A percentile compares a stretch with the other conserved stretches of the same genome.
Conservation (phyloP, 2,329 filamentous ascomycete genomes). For the Colletotrichum destructivum region DNA sequence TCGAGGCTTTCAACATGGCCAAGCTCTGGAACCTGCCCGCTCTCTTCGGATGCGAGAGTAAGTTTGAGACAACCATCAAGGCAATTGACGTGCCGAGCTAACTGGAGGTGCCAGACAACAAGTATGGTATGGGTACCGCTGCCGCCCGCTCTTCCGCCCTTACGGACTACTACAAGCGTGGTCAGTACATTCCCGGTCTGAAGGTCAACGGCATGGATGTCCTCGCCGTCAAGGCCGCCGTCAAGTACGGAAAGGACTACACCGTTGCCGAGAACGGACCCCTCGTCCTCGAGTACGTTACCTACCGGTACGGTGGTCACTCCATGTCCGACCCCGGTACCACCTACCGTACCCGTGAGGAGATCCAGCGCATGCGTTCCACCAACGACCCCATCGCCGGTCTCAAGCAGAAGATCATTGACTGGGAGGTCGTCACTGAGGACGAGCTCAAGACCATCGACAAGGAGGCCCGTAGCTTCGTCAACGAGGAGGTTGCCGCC, state of each 20-base stretch:
- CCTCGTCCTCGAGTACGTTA: conserved; percentile 98
- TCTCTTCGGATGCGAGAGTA: conserved; percentile 98
- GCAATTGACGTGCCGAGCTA: conserved; percentile 42
- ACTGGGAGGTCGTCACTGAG: conserved; percentile 93
- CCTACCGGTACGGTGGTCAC: conserved; percentile 99
- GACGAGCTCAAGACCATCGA: conserved; percentile 97
- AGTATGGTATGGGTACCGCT: conserved; percentile 99
- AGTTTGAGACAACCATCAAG: conserved; percentile 55
- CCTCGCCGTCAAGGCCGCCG: conserved; percentile 96
- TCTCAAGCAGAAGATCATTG: conserved; percentile 96
- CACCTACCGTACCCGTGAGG: conserved; percentile 98
- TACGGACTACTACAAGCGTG: conserved; percentile 99
- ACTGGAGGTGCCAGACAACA: conserved; percentile 82
- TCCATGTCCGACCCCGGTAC: conserved; percentile 99
- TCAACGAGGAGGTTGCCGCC: conserved; percentile 90
- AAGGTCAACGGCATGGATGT: conserved; percentile 99
- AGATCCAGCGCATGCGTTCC: conserved; percentile 99
- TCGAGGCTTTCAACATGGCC: conserved; percentile 99
- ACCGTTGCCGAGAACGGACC: conserved; percentile 88
- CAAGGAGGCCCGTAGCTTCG: conserved; percentile 88
- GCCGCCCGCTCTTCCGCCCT: conserved; percentile 93
- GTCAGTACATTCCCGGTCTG: conserved; percentile 98
- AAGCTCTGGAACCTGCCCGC: conserved; percentile 98
- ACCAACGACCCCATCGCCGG: conserved; percentile 99
- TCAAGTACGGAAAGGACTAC: conserved; percentile 94